Evolutionary conservation across 495 filamentous ascomycete species (phyloP).

Genomic region (Xylaria acuta): DNA sequence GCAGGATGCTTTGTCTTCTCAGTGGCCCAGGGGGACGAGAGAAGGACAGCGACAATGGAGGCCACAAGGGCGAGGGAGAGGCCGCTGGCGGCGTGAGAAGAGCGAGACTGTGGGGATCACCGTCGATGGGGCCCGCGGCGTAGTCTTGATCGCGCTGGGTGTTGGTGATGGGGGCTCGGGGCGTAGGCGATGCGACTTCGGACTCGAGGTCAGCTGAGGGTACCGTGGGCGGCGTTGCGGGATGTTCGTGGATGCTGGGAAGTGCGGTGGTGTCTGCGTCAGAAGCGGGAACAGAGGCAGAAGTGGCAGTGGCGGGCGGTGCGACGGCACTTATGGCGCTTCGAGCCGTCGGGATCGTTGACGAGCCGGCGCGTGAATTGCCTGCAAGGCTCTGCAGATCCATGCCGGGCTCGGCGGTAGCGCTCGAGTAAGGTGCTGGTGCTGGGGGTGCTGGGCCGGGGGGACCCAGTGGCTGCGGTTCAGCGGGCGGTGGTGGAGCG

Average conservation of each 20-base stretch:
- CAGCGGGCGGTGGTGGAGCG: conserved; percentile 24
- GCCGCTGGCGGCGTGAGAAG: conserved; percentile 17
- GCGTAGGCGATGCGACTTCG: conserved; percentile 10
- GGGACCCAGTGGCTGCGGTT: conserved; percentile 1
- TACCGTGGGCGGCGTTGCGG: conserved; percentile 20
- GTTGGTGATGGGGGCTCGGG: background rate
- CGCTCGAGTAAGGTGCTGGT: conserved; percentile 12
- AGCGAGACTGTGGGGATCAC: conserved; percentile 20
- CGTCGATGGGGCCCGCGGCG: conserved; percentile 12
- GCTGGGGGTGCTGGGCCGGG: conserved; percentile 18
- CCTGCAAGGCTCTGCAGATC: conserved; percentile 22
- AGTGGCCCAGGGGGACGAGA: conserved; percentile 38
- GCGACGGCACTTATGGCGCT: conserved; percentile 18
- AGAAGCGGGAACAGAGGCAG: conserved; percentile 21
- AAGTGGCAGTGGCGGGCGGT: conserved; percentile 12
- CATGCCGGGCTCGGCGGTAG: conserved; percentile 20
- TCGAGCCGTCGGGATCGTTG: conserved; percentile 18
- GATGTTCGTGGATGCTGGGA: conserved; percentile 36
- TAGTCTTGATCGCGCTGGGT: background rate
- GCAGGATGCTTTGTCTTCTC: conserved; percentile 55
- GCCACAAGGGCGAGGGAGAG: conserved; percentile 20
- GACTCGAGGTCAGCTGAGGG: background rate
- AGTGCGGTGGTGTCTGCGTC: conserved; percentile 25
- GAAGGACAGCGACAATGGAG: conserved; percentile 31
- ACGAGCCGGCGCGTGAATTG: conserved; percentile 19